Evolutionary conservation across 2,329 filamentous ascomycete species (phyloP).

Genomic region (Cordyceps cicadae): DNA sequence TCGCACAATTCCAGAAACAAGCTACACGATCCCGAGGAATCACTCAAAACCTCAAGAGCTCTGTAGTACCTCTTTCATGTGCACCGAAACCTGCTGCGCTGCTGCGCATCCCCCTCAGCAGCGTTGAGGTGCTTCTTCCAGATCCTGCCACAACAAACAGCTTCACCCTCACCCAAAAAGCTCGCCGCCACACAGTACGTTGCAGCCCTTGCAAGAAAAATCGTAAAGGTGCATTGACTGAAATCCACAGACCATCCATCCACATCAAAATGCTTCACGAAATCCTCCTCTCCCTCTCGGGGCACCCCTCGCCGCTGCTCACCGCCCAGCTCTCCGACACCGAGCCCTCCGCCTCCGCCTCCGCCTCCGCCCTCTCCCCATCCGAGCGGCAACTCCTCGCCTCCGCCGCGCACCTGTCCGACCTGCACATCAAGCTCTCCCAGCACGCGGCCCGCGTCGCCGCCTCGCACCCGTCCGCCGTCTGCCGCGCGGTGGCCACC

Average conservation of each 20-base stretch:
- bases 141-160: not conserved
- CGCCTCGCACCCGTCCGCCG: constrained; percentile 64
- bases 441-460: constrained; percentile 59
- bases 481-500: constrained; percentile 80
- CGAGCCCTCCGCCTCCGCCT: constrained; percentile 22
- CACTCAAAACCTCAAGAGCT: not conserved
- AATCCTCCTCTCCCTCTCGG: constrained; percentile 91
- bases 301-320: constrained; percentile 85
- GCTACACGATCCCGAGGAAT: not conserved
- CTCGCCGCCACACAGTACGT: not conserved
- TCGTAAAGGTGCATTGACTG: not conserved
- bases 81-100: not conserved
- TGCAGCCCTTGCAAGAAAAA: not conserved
- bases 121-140: not conserved
- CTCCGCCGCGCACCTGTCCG: constrained; percentile 67
- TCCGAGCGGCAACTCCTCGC: constrained; percentile 76
- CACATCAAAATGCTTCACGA: constrained; percentile 77
- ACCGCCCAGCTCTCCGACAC: constrained; percentile 39
- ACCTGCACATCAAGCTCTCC: constrained; percentile 66
- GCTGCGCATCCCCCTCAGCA: not conserved
- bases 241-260: not conserved
- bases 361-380: constrained; percentile 52
- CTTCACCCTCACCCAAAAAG: not conserved
- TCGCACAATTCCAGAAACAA: not conserved
- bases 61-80: not conserved